Percentiles rank a stretch among this genome's conserved stretches.
Evolutionary conservation across 352 stramenopile genomes (phyloP).

Genomic region (Globisporangium cystogenes): DNA sequence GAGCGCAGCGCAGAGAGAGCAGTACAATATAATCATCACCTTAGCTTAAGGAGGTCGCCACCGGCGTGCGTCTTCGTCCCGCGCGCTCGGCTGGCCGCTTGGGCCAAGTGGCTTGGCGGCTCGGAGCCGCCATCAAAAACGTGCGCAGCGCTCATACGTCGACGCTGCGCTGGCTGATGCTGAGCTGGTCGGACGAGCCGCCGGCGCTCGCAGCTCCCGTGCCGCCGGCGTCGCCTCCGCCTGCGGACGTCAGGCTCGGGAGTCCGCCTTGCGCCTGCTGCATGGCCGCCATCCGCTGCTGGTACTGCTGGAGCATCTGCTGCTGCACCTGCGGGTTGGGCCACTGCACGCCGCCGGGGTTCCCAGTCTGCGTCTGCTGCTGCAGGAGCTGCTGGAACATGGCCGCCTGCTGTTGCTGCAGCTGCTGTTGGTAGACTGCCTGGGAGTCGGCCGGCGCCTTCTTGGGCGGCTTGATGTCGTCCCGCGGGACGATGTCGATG

Average conservation of each 20-base stretch:
- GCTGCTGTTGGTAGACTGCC: slow-evolving; percentile 81
- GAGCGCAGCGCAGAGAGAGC: neutral
- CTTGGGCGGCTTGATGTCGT: slow-evolving; percentile 86
- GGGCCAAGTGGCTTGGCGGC: neutral
- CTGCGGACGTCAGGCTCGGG: slow-evolving; percentile 38
- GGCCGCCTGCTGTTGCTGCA: slow-evolving; percentile 82
- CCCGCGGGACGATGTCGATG: slow-evolving; percentile 88
- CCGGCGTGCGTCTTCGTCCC: too few relatives aligned
- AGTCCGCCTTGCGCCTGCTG: slow-evolving; percentile 37
- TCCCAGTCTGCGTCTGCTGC: slow-evolving; percentile 66
- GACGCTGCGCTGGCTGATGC: slow-evolving; percentile 69
- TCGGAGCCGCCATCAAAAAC: neutral
- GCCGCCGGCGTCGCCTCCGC: slow-evolving; percentile 22
- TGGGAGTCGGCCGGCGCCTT: slow-evolving; percentile 74
- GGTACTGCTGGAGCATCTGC: slow-evolving; percentile 88
- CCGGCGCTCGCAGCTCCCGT: slow-evolving; percentile 20
- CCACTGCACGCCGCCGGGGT: slow-evolving; percentile 46
- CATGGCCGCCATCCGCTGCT: slow-evolving; percentile 72
- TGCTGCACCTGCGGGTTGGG: slow-evolving; percentile 80
- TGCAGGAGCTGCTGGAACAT: slow-evolving; percentile 88
- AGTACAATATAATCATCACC: neutral
- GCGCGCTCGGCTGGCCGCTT: too few relatives aligned
- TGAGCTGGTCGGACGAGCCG: slow-evolving; percentile 54
- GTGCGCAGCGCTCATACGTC: slow-evolving; percentile 35
- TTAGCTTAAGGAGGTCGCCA: neutral